These are phyloP conservation scores for Boletus edulis DNA, from an alignment of 768 basidiomycete species.

Conservation along the genomic window DNA sequence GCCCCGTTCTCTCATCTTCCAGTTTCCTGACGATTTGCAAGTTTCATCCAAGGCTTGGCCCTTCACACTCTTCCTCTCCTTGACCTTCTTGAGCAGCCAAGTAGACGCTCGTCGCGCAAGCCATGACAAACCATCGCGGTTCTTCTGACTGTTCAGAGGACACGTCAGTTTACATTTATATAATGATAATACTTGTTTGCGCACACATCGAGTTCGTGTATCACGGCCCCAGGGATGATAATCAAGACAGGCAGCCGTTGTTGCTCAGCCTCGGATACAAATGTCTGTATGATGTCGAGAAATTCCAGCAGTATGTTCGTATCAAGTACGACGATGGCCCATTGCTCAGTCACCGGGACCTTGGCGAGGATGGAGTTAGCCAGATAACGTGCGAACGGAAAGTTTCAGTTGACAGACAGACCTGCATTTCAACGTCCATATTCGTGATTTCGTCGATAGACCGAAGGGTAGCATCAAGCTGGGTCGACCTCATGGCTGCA, in stretches of 20 bases:
- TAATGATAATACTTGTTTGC: constrained; percentile 13
- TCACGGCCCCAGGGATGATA: constrained; percentile 71
- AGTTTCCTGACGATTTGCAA: constrained; percentile 55
- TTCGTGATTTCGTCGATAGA: constrained; percentile 56
- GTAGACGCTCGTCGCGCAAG: constrained; percentile 67
- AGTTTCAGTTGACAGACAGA: constrained; percentile 28
- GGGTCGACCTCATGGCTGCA: constrained; percentile 9
- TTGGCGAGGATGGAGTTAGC: constrained; percentile 16
- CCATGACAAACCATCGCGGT: constrained; percentile 46
- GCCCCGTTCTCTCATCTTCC: constrained; percentile 49
- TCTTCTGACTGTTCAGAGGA: constrained; percentile 36
- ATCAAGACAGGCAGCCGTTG: constrained; percentile 50
- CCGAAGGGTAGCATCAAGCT: constrained; percentile 41
- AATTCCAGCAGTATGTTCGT: constrained; percentile 76
- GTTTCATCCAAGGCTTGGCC: constrained; percentile 66
- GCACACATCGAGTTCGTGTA: constrained; percentile 76
- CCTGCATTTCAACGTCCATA: constrained; percentile 74
- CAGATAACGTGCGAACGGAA: background rate
- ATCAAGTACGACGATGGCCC: constrained; percentile 62
- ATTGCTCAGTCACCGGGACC: constrained; percentile 41
- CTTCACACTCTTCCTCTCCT: constrained; percentile 52
- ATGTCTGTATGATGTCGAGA: constrained; percentile 60
- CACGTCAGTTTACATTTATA: background rate
- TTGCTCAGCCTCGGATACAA: constrained; percentile 60
- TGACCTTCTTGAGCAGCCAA: constrained; percentile 64